Evolutionary conservation across 2,329 filamentous ascomycete species (phyloP).

Genomic region (Escovopsis weberi): DNA sequence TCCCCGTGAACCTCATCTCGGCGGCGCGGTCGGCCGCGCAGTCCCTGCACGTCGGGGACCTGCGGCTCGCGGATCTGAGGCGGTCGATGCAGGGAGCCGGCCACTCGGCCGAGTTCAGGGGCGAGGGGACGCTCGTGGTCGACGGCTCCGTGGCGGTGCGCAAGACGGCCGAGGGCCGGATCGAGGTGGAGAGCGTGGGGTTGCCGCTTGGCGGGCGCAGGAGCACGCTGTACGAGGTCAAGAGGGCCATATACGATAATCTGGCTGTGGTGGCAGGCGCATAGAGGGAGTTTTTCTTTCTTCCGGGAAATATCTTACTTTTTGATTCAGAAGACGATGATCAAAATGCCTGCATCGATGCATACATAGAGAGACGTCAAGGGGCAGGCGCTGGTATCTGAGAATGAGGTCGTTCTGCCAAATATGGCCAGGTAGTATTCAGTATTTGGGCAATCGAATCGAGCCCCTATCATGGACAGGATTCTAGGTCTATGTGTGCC

Average conservation of each 20-base stretch:
- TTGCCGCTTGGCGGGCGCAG: conserved; percentile 21
- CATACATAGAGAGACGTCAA: too few relatives aligned
- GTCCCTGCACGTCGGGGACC: conserved; percentile 85
- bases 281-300: conserved; percentile 17
- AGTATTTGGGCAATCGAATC: too few relatives aligned
- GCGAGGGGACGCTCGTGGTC: conserved; percentile 81
- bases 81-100: conserved; percentile 69
- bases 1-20: conserved; percentile 48
- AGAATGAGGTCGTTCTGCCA: too few relatives aligned
- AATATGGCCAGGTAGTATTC: too few relatives aligned
- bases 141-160: conserved; percentile 78
- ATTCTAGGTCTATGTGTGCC: too few relatives aligned
- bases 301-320: too few relatives aligned
- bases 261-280: conserved; percentile 76
- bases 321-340: too few relatives aligned
- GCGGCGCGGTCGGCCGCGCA: conserved; percentile 65
- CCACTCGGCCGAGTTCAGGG: conserved; percentile 81
- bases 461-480: too few relatives aligned
- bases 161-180: conserved; percentile 73
- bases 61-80: conserved; percentile 76
- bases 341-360: too few relatives aligned
- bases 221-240: conserved; percentile 74
- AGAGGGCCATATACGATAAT: conserved; percentile 83
- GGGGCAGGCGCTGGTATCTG: too few relatives aligned
- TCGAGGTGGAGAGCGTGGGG: conserved; percentile 73